A percentile compares a stretch with the other conserved stretches of the same genome.
Conservation (phyloP, 2,329 filamentous ascomycete species). For the Sporothrix mexicana region DNA sequence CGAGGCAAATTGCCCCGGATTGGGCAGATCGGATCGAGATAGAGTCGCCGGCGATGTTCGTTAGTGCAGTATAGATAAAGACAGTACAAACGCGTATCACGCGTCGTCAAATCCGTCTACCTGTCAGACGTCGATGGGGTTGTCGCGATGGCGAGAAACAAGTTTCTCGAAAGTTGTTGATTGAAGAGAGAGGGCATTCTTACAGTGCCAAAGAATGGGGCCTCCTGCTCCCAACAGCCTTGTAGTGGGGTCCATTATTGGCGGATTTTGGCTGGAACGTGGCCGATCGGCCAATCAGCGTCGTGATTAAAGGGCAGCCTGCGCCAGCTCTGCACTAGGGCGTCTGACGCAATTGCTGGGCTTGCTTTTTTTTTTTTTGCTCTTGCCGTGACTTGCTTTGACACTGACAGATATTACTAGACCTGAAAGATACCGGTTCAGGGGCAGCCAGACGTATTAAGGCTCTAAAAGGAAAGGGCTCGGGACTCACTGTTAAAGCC, state of each 20-base stretch:
- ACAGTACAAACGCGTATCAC: neutral
- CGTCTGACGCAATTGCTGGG: conserved; percentile 9
- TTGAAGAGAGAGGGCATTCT: neutral
- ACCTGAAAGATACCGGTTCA: neutral
- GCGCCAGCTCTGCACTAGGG: neutral
- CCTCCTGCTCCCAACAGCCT: conserved; percentile 19
- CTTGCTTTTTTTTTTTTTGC: neutral
- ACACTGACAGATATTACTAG: no score
- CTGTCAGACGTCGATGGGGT: conserved; percentile 9
- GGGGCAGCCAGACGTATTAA: neutral
- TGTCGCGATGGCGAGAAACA: neutral
- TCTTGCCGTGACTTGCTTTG: no score
- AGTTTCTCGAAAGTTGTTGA: neutral
- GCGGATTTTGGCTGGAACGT: neutral
- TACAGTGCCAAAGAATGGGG: neutral
- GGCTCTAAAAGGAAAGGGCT: no score
- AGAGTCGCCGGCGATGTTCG: neutral
- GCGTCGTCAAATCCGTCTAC: conserved; percentile 1
- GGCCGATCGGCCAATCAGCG: conserved; percentile 22
- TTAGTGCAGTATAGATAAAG: neutral
- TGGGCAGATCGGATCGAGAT: neutral
- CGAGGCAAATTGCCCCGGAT: neutral
- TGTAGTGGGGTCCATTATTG: conserved; percentile 12
- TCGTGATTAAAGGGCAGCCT: conserved; percentile 27
- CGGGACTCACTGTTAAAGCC: neutral